Percentiles rank a stretch among this genome's conserved stretches.
These are phyloP conservation scores for Ceratocystis papillata DNA, from an alignment of 2,329 filamentous ascomycete genomes.

Conservation along the genomic window DNA sequence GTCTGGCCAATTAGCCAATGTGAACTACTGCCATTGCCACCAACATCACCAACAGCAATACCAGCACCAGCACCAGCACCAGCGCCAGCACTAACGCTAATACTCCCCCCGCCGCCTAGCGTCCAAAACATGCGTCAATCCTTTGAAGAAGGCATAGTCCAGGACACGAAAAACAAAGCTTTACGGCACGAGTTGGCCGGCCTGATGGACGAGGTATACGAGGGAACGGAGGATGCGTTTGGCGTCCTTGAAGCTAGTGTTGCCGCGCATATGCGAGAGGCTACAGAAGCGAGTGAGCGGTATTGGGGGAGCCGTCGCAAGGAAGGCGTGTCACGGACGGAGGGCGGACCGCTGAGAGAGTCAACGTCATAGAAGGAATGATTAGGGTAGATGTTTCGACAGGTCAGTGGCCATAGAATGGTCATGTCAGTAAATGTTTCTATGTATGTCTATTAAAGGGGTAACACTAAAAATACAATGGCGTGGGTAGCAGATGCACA, in stretches of 20 bases:
- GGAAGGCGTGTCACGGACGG: too few species aligned
- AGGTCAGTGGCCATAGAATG: neutral
- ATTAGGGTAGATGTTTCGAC: neutral
- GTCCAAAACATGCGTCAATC: neutral
- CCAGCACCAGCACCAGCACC: too few species aligned
- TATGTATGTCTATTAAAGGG: slow-evolving; percentile 5
- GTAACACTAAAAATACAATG: slow-evolving; percentile 12
- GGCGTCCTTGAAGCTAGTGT: neutral
- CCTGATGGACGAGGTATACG: neutral
- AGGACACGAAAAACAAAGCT: neutral
- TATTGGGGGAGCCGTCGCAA: neutral
- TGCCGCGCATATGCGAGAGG: neutral
- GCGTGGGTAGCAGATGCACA: too few species aligned
- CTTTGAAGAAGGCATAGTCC: neutral
- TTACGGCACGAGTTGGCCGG: slow-evolving; percentile 1
- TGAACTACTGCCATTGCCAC: too few species aligned
- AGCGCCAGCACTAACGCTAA: neutral
- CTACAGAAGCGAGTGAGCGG: neutral
- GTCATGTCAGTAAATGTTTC: neutral
- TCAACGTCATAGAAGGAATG: too few species aligned
- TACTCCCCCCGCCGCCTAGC: neutral
- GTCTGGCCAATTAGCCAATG: too few species aligned
- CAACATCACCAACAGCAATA: too few species aligned
- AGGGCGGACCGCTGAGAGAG: too few species aligned
- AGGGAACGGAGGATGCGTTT: slow-evolving; percentile 1